Percentiles rank a stretch among this genome's conserved stretches.
phyloP scores from a whole-genome alignment of 208 protist species.

The Acanthamoeba rhysodes region DNA sequence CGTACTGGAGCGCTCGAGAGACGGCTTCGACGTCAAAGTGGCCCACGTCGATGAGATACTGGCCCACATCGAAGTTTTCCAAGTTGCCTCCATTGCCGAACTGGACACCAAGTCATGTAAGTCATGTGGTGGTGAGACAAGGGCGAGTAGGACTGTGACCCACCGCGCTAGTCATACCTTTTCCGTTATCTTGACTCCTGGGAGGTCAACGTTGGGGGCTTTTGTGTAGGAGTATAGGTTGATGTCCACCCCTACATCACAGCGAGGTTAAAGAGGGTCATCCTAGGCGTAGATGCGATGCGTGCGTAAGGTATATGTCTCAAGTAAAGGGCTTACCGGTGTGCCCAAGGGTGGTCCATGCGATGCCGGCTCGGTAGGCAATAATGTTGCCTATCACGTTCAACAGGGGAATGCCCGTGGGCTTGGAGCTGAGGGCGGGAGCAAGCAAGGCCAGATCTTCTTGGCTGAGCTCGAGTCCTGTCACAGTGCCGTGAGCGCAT shows the following conservation, averaged over 20 bases:
- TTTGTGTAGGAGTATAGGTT: slow-evolving; percentile 80
- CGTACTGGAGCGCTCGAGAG: background rate
- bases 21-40: slow-evolving; percentile 8
- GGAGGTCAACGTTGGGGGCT: background rate
- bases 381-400: slow-evolving; percentile 75
- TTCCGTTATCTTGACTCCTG: background rate
- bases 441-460: slow-evolving; percentile 3
- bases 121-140: background rate
- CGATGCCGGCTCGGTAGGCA: slow-evolving; percentile 67
- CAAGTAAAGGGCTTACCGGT: too few species aligned
- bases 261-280: background rate
- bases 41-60: background rate
- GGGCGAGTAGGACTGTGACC: background rate
- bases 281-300: background rate
- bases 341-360: slow-evolving; percentile 83
- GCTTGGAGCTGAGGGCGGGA: background rate
- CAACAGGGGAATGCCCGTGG: slow-evolving; percentile 5
- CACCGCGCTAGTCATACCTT: background rate
- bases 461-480: background rate
- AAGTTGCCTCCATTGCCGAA: background rate
- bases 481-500: background rate
- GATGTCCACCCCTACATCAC: slow-evolving; percentile 79
- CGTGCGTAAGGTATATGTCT: too few species aligned
- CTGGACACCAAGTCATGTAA: background rate
- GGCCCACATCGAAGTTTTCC: slow-evolving; percentile 22